Base-by-base conservation (phyloP, 306 rosid genomes). In the Dalbergia cochinchinensis region DNA sequence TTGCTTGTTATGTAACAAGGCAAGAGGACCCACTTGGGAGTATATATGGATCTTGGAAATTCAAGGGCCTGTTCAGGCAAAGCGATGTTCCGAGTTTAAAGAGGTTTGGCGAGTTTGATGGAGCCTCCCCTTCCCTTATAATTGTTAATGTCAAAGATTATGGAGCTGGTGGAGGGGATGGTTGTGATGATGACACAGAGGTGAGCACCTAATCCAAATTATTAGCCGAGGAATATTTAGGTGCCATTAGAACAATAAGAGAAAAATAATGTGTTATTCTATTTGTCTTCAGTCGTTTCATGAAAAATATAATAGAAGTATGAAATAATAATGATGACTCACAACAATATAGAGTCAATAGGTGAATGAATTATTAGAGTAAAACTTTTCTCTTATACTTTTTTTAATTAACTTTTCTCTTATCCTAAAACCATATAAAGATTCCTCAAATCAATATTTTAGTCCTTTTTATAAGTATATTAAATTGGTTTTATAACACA, bases 121-220 rank as follows among this genome's bases (percentile, higher is more conserved):
- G n/a, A 59, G 22, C 47, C 47, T 35, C 66, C 2, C 16, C 31
- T 48, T 71, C 64, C 0, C 76, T 15, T 68, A 51, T 67, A 79
- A 72, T 39, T 11, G 80, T 92, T 60, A 86, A 77, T 82, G 95
- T 90, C 35, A 42, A 63, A 55, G 85, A 90, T 71, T 89, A 76
- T 80, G 95, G 97, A 82, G 97, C 93, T 35, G 37, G 76, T 61
- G 93, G 95, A 26, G 91, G 95, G 51, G 82, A 87, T 83, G 89
- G 91, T 66, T 3, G 5, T 20, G 13, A 74, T 37, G 91, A 90
- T 72, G 90, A 92, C 60, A 81, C 95, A 18, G 11, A 86, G 90
- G 97, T 91, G 83, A 10, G 15, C 15, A 47, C 53, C 15, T 47
- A 8, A 0, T 8, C 48, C 11, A 42, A 26, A 26, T 26, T 37